Base-by-base conservation (phyloP, 169 alveolate genomes). In the Toxoplasma gondii region DNA sequence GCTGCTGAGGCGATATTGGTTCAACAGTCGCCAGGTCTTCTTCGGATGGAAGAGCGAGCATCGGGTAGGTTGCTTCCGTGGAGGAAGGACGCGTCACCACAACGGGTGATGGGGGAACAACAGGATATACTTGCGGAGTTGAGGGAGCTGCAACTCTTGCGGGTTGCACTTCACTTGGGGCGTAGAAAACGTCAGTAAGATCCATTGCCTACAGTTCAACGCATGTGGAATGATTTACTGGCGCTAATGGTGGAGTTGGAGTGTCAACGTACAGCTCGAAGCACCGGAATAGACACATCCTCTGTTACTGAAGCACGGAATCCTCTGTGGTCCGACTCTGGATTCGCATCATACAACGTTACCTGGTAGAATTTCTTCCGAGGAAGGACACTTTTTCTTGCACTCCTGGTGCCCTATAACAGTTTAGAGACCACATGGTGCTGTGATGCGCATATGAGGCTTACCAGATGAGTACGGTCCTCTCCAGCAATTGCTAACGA, bases 401-500 rank as follows among this genome's bases (percentile, higher is more conserved):
- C 90, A 82, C 36, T 82, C 90, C 90, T 82, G 90, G 12, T 5
- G 78, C 0, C 78, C 78, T 4, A 0, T 24, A 64, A 7, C 78
- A 29, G 34, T 64, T 64, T 31, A 64, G 34, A 29, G 78, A 19
- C 34, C 10, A 64, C 10, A 64, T 10, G 78, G 36, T 64, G 9
- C 34, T 24, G 78, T 29, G 78, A 64, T 19, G 34, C 34, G 29
- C 78, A 31, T 19, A 31, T 31, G 34, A 29, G 16, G 38, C 36
- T 41, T 41, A 82, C 90, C 67, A 82, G 67, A 82, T 45, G 90
- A 5, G 90, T 82, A 31, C 67, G 90, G 90, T 82, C 90, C 67
- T 82, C 90, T 41, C 90, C 90, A 19, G 90, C 49, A 16, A 45
- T 19, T 9, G 90, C 90, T 82, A 24, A 36, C 45, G 36, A 31